These are phyloP conservation scores for Fragilaria crotonensis DNA, from an alignment of 108 stramenopile species.

Conservation along the genomic window DNA sequence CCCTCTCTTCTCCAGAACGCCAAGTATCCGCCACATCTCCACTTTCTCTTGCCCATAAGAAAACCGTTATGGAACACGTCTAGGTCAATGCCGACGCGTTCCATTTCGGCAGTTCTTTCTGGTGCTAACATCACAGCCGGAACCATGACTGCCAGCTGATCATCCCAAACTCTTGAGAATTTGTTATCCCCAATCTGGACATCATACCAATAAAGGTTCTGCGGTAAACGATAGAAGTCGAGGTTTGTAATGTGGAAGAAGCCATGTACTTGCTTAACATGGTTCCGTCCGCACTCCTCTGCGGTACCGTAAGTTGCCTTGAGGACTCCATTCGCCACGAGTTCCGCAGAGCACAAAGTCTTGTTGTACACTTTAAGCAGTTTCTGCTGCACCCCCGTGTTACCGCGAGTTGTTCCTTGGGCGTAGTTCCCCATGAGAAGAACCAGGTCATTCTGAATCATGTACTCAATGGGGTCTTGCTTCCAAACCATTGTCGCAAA, in stretches of 20 bases:
- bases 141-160: constrained; percentile 43
- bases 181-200: constrained; percentile 31
- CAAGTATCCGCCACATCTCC: not conserved
- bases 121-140: constrained; percentile 35
- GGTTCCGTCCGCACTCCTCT: not conserved
- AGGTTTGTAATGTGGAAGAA: constrained; percentile 44
- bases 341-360: constrained; percentile 12
- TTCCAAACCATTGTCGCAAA: constrained; percentile 24
- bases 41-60: constrained; percentile 25
- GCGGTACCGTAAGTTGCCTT: not conserved
- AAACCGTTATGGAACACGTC: constrained; percentile 31
- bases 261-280: constrained; percentile 26
- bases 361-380: constrained; percentile 22
- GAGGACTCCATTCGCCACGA: not conserved
- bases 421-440: constrained; percentile 33
- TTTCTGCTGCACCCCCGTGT: not conserved
- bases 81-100: constrained; percentile 13
- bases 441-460: constrained; percentile 28
- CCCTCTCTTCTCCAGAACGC: not conserved
- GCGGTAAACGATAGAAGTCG: constrained; percentile 31
- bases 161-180: constrained; percentile 31
- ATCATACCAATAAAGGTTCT: constrained; percentile 8
- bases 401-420: constrained; percentile 13
- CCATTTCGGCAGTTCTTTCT: constrained; percentile 20
- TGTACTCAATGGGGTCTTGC: constrained; percentile 33